Percentiles rank a stretch among this genome's conserved stretches.
Conservation (phyloP, 208 protist species). For the Trypanosoma congolense region DNA sequence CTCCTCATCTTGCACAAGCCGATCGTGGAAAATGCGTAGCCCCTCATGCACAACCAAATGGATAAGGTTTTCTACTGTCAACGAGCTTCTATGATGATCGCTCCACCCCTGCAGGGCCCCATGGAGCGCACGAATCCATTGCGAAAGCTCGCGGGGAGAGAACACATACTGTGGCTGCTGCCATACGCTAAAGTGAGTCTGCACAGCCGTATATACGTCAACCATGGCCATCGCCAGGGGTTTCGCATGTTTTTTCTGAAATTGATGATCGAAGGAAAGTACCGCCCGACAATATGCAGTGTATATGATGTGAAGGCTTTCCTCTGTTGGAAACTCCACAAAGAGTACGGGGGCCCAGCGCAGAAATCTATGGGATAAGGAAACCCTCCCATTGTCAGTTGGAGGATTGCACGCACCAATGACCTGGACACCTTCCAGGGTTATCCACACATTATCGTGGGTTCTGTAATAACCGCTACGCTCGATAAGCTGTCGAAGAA, state of each 20-base stretch:
- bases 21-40: constrained; percentile 95
- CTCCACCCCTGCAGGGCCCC: constrained; percentile 89
- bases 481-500: constrained; percentile 98
- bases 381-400: constrained; percentile 97
- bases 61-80: constrained; percentile 77
- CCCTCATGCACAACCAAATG: constrained; percentile 97
- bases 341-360: constrained; percentile 97
- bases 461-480: constrained; percentile 95
- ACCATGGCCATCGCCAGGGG: constrained; percentile 94
- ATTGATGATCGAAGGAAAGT: constrained; percentile 59
- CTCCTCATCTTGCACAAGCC: constrained; percentile 92
- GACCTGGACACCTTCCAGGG: constrained; percentile 94
- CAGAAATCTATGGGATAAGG: constrained; percentile 94
- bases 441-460: constrained; percentile 91
- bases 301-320: constrained; percentile 98
- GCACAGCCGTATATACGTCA: constrained; percentile 91
- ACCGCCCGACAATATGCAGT: constrained; percentile 96
- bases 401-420: constrained; percentile 97
- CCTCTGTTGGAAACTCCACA: constrained; percentile 96
- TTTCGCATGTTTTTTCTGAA: constrained; percentile 49
- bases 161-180: constrained; percentile 99
- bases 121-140: constrained; percentile 97
- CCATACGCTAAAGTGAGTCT: constrained; percentile 92
- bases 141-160: constrained; percentile 97
- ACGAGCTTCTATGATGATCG: constrained; percentile 20